A percentile compares a stretch with the other conserved stretches of the same genome.
Conservation (phyloP, 2,329 filamentous ascomycete species). For the Xylaria hypoxylon region DNA sequence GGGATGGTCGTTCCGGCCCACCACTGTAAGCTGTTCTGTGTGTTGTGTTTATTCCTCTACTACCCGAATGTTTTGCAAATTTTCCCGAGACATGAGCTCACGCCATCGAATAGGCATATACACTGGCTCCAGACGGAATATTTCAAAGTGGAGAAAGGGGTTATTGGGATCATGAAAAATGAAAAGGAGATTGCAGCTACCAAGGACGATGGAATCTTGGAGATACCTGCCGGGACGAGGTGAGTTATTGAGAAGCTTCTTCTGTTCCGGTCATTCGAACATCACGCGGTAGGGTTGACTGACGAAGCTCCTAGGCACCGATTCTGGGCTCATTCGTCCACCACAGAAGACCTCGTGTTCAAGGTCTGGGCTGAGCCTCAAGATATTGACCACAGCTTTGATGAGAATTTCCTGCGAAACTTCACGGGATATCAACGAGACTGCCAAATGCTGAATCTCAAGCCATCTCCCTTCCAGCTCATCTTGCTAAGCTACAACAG, state of each 20-base stretch:
- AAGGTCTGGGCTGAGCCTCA: neutral
- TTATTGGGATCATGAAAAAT: neutral
- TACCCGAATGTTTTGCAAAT: neutral
- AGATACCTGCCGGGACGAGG: neutral
- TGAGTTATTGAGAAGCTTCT: neutral
- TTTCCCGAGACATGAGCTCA: neutral
- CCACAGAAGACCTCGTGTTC: constrained; percentile 7
- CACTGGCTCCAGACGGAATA: constrained; percentile 4
- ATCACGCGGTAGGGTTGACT: neutral
- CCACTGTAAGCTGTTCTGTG: constrained; percentile 3
- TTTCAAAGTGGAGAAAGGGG: constrained; percentile 10
- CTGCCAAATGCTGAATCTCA: neutral
- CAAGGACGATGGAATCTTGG: constrained; percentile 2
- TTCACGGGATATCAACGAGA: neutral
- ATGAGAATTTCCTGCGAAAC: constrained; percentile 14
- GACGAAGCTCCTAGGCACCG: neutral
- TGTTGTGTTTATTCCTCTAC: neutral
- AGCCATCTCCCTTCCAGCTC: neutral
- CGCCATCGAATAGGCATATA: neutral
- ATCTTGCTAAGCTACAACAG: neutral
- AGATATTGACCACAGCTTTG: neutral
- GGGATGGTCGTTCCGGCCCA: constrained; percentile 1
- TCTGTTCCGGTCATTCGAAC: neutral
- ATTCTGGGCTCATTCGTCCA: constrained; percentile 8
- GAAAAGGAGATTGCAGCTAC: neutral